Conservation (phyloP, 2,329 filamentous ascomycete species). For the Biscogniauxia mediterranea region DNA sequence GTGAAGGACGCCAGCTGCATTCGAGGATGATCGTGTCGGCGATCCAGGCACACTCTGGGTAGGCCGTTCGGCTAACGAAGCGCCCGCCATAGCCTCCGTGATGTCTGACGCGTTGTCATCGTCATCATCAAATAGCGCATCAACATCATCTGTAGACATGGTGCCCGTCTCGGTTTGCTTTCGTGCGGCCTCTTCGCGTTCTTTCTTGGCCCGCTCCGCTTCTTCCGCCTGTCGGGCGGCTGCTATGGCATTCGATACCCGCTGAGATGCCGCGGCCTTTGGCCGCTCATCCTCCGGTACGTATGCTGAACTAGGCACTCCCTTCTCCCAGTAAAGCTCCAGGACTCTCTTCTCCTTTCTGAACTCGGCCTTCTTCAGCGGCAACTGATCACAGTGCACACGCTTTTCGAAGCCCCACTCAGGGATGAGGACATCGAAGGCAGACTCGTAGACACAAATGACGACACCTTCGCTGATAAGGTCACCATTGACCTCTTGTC, state of each 20-base stretch:
- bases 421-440: conserved; percentile 95
- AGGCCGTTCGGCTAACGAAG: conserved; percentile 82
- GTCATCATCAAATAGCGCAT: conserved; percentile 94
- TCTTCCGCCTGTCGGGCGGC: conserved; percentile 79
- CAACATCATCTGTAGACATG: conserved; percentile 87
- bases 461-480: conserved; percentile 95
- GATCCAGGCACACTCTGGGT: conserved; percentile 96
- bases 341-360: conserved; percentile 92
- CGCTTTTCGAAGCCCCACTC: conserved; percentile 99
- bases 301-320: conserved; percentile 91
- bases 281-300: conserved; percentile 96
- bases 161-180: conserved; percentile 94
- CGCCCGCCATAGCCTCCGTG: conserved; percentile 87
- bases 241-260: conserved; percentile 71
- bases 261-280: conserved; percentile 72
- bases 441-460: conserved; percentile 95
- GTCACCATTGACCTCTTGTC: conserved; percentile 82
- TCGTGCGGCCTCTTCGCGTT: conserved; percentile 85
- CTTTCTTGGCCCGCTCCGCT: conserved; percentile 76
- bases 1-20: conserved; percentile 67
- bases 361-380: conserved; percentile 98
- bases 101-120: conserved; percentile 85
- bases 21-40: conserved; percentile 72
- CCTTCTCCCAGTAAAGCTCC: conserved; percentile 99
- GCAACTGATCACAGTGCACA: conserved; percentile 96